Percentiles rank a stretch among this genome's conserved stretches.
Evolutionary conservation across 306 rosid genomes (phyloP).

Genomic region (Pterocarpus santalinus): DNA sequence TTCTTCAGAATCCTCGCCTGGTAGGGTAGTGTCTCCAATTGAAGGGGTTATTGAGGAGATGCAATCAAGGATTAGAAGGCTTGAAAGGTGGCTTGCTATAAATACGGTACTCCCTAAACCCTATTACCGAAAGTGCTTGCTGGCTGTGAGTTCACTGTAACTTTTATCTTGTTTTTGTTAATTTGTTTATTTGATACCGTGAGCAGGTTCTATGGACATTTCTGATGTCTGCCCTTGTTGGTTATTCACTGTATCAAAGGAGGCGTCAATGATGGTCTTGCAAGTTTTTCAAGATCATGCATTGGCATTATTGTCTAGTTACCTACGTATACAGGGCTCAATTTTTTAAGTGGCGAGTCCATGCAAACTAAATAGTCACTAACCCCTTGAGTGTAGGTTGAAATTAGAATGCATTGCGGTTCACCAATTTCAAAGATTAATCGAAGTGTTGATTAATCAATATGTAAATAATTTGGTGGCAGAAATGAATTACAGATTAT

Average conservation of each 20-base stretch:
- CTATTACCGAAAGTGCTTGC: constrained; percentile 15
- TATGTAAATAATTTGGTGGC: constrained; percentile 34
- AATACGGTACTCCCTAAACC: constrained; percentile 70
- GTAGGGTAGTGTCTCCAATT: constrained; percentile 71
- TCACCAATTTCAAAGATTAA: constrained; percentile 27
- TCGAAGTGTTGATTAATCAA: constrained; percentile 3
- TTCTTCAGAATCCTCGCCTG: constrained; percentile 86
- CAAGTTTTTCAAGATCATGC: constrained; percentile 34
- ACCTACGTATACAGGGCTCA: constrained; percentile 37
- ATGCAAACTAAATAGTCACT: constrained; percentile 44
- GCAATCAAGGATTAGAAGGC: constrained; percentile 94
- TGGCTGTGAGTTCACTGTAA: constrained; percentile 14
- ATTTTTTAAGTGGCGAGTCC: constrained; percentile 43
- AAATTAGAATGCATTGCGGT: constrained; percentile 21
- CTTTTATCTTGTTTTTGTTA: constrained; percentile 10
- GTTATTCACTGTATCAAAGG: constrained; percentile 92
- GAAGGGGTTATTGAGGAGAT: constrained; percentile 87
- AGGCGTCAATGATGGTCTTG: constrained; percentile 64
- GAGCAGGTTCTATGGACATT: constrained; percentile 95
- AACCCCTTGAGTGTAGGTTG: constrained; percentile 42
- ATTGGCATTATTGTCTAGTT: constrained; percentile 23
- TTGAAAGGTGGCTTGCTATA: constrained; percentile 93
- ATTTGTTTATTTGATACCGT: constrained; percentile 21
- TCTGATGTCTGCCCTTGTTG: constrained; percentile 94
- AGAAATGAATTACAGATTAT: background rate